Percentiles rank a stretch among this genome's conserved stretches.
Evolutionary conservation across 192 early-diverging fungal species (phyloP).

Genomic region (Nowakowskiella sp.): DNA sequence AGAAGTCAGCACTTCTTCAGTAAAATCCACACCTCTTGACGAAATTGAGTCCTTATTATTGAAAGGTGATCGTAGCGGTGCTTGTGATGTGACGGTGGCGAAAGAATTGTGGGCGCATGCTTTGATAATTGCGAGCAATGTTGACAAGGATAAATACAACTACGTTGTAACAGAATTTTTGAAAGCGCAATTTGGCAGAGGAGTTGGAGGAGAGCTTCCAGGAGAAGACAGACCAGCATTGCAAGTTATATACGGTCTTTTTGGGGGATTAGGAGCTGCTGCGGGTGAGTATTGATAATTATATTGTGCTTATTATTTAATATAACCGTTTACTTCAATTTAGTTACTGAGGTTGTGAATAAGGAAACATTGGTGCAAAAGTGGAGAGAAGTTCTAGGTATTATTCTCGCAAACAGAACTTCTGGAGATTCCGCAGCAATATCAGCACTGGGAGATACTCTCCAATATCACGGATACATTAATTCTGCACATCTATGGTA

Average conservation of each 20-base stretch:
- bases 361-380: slow-evolving; percentile 27
- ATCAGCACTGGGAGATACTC: slow-evolving; percentile 66
- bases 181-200: slow-evolving; percentile 36
- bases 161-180: slow-evolving; percentile 69
- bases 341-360: slow-evolving; percentile 5
- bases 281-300: slow-evolving; percentile 9
- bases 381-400: slow-evolving; percentile 68
- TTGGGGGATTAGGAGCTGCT: slow-evolving; percentile 10
- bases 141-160: slow-evolving; percentile 74
- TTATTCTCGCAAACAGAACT: slow-evolving; percentile 82
- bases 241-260: slow-evolving; percentile 27
- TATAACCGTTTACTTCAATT: slow-evolving; percentile 21
- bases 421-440: slow-evolving; percentile 63
- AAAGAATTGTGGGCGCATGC: slow-evolving; percentile 78
- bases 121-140: slow-evolving; percentile 78
- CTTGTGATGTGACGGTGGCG: slow-evolving; percentile 42
- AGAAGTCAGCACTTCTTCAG: slow-evolving; percentile 1
- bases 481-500: slow-evolving; percentile 78
- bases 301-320: slow-evolving; percentile 8
- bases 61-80: slow-evolving; percentile 48
- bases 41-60: slow-evolving; percentile 55
- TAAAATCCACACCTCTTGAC: slow-evolving; percentile 32
- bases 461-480: slow-evolving; percentile 44
- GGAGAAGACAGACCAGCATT: slow-evolving; percentile 25
- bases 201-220: slow-evolving; percentile 49